Conservation (phyloP, 192 early-diverging fungal genomes). For the Backusella tuberculispora region DNA sequence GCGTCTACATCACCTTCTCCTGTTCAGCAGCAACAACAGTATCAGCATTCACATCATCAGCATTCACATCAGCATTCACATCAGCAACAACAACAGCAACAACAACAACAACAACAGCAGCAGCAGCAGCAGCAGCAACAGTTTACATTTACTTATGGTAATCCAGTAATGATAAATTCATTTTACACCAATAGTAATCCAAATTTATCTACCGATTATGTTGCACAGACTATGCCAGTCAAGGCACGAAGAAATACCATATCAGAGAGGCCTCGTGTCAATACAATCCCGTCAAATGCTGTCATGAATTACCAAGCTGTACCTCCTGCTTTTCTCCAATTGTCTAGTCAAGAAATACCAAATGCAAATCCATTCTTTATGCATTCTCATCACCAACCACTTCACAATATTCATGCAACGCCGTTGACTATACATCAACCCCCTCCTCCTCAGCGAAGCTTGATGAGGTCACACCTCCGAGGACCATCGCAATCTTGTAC, state of each 20-base stretch:
- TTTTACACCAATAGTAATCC: conserved; percentile 6
- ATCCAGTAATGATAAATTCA: not conserved
- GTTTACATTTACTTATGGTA: conserved; percentile 2
- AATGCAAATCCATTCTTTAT: conserved; percentile 11
- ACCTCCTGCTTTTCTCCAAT: conserved; percentile 10
- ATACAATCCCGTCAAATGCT: not conserved
- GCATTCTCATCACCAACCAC: conserved; percentile 15
- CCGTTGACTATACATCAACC: conserved; percentile 1
- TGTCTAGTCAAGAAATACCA: conserved; percentile 14
- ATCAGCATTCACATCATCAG: not conserved
- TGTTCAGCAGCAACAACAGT: not conserved
- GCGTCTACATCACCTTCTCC: conserved; percentile 22
- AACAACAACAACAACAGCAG: not conserved
- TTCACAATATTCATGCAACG: conserved; percentile 22
- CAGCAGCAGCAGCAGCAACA: not conserved
- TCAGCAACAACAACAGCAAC: not conserved
- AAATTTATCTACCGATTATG: not conserved
- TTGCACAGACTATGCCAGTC: conserved; percentile 9
- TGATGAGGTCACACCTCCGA: conserved; percentile 15
- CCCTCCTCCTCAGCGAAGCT: not conserved
- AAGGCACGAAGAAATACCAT: conserved; percentile 23
- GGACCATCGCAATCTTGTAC: conserved; percentile 15
- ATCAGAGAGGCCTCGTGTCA: conserved; percentile 19
- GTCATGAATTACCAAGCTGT: conserved; percentile 2
- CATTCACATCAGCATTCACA: not conserved